Base-by-base conservation (phyloP, 352 stramenopile genomes). In the Phytophthora brassicae region DNA sequence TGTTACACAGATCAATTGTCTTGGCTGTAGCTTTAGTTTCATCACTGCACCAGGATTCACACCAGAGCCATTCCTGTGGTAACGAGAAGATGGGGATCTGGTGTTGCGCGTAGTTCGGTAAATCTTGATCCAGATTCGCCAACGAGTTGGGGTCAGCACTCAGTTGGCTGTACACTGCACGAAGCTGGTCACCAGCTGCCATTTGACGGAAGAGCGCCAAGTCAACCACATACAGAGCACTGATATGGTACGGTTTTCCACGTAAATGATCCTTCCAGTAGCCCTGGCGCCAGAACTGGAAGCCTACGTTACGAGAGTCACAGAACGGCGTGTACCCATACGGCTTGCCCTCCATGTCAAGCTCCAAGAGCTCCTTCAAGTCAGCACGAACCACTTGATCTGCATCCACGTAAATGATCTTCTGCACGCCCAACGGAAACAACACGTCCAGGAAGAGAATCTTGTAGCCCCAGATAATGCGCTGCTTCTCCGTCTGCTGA, bases 381-480 rank as follows among this genome's bases (percentile, higher is more conserved):
- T 99, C 97, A 16, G 95, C 94, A 55, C 97, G 92, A 12, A 99
- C 87, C 14, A 99, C 97, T 85, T 99, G 97, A 71, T 99, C 97
- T 1, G 97, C 96, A 72, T 99, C 97, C 26, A 99, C 97, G 75
- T 99, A 99, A 56, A 98, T 98, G 49, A 99, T 98, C 77, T 99
- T 99, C 68, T 99, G 95, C 17, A 99, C 92, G 58, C 95, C 85
- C 6, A 99, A 84, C 13, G 98, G 98, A 71, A 99, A 99, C 2
- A 99, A 75, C 33, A 99, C 97, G 73, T 99, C 98, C 20, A 99
- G 72, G 72, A 99, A 99, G 0, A 99, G 81, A 72, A 99, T 99
- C 81, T 99, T 99, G 86, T 99, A 99, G 14, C 97, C 98, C 98
- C 98, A 99, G 66, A 99, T 99, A 66, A 99, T 99, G 26, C 98